Percentiles rank a stretch among this genome's conserved stretches.
These are phyloP conservation scores for Cercophora newfieldiana DNA, from an alignment of 495 filamentous ascomycete genomes.

Conservation along the genomic window DNA sequence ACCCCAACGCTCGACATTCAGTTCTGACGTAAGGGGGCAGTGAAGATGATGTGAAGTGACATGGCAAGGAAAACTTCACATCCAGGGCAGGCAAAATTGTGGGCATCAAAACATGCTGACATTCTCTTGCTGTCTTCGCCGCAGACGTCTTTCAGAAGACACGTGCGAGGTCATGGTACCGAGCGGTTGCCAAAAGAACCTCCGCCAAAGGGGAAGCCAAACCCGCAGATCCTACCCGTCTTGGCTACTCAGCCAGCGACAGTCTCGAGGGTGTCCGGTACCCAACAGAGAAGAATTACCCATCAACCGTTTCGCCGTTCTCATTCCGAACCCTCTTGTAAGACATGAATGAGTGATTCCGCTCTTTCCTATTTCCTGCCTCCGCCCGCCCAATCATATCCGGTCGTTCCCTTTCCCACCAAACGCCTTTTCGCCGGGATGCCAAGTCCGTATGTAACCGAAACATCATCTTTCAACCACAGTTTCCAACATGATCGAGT, in stretches of 20 bases:
- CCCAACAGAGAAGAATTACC: neutral
- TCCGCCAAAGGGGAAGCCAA: neutral
- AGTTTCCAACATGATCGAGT: conserved; percentile 1
- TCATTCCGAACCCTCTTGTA: neutral
- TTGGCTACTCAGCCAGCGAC: neutral
- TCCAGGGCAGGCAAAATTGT: neutral
- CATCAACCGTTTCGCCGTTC: neutral
- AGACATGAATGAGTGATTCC: neutral
- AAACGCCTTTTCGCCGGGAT: neutral
- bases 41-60: neutral
- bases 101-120: neutral
- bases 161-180: neutral
- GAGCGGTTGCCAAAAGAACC: neutral
- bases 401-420: neutral
- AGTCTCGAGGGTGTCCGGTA: neutral
- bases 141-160: neutral
- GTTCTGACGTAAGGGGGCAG: neutral
- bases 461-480: neutral
- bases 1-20: neutral
- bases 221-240: neutral
- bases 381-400: neutral
- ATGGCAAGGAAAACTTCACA: neutral
- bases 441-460: conserved; percentile 1
- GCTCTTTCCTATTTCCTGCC: neutral
- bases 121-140: neutral